phyloP scores from a whole-genome alignment of 2,329 filamentous ascomycete genomes.

The Colletotrichum melonis region DNA sequence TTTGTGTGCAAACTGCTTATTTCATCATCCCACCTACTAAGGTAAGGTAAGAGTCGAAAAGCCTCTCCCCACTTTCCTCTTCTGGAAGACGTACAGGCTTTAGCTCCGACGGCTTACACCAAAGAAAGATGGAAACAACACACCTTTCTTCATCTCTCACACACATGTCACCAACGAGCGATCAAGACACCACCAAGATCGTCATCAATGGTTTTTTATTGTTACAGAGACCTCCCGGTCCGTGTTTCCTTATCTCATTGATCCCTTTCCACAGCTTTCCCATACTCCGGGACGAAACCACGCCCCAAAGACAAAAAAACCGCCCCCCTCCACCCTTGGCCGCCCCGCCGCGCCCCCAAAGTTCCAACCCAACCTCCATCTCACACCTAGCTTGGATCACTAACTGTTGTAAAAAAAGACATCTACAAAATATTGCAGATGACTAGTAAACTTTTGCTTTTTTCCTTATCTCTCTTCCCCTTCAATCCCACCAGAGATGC shows the following conservation, averaged over 20 bases:
- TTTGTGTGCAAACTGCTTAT: background rate
- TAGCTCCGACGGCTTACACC: background rate
- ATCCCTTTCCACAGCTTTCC: background rate
- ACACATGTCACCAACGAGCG: background rate
- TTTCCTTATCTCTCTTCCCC: background rate
- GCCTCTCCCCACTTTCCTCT: background rate
- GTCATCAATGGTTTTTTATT: conserved; percentile 11
- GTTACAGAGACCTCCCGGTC: background rate
- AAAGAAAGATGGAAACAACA: too few relatives aligned
- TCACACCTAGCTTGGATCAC: background rate
- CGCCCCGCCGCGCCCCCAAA: background rate
- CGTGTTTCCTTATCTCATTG: background rate
- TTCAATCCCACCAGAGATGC: background rate
- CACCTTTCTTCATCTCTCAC: background rate
- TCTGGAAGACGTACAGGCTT: background rate
- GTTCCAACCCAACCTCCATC: background rate
- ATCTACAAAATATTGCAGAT: conserved; percentile 24
- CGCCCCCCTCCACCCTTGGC: too few relatives aligned
- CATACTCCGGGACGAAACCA: background rate
- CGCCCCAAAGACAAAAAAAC: background rate
- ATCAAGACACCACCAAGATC: background rate
- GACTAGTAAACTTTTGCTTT: conserved; percentile 2
- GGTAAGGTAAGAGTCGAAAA: background rate
- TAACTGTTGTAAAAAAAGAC: conserved; percentile 4
- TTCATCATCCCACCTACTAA: background rate